These are phyloP conservation scores for Pseudevernia furfuracea DNA, from an alignment of 495 filamentous ascomycete genomes.

Conservation along the genomic window DNA sequence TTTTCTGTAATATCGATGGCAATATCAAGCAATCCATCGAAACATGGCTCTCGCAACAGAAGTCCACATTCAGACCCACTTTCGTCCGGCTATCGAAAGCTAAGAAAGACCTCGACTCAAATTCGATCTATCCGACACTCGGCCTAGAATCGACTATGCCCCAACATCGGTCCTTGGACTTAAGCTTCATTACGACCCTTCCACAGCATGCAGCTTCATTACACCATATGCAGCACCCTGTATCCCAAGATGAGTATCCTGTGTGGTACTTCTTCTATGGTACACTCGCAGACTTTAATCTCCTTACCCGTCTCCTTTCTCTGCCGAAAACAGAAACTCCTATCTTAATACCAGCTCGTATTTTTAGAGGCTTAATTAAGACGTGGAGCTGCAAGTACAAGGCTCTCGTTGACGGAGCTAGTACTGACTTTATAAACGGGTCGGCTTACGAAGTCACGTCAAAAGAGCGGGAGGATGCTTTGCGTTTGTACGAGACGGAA, in stretches of 20 bases:
- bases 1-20: constrained; percentile 26
- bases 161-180: constrained; percentile 16
- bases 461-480: constrained; percentile 33
- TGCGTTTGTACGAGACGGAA: constrained; percentile 35
- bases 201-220: constrained; percentile 18
- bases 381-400: constrained; percentile 37
- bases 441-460: constrained; percentile 33
- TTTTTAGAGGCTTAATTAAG: constrained; percentile 30
- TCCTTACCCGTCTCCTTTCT: constrained; percentile 26
- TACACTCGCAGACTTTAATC: constrained; percentile 26
- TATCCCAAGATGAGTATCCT: constrained; percentile 33
- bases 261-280: constrained; percentile 42
- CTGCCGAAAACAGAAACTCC: constrained; percentile 11
- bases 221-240: not conserved
- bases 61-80: constrained; percentile 23
- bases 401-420: constrained; percentile 34
- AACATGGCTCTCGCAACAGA: constrained; percentile 16
- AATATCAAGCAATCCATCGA: constrained; percentile 20
- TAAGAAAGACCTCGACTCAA: constrained; percentile 31
- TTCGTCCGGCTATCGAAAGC: constrained; percentile 32
- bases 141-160: constrained; percentile 32
- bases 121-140: constrained; percentile 34
- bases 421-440: constrained; percentile 25
- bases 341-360: constrained; percentile 20
- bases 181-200: not conserved